A percentile compares a stretch with the other conserved stretches of the same genome.
phyloP scores from a whole-genome alignment of 1,284 basidiomycete genomes.

The Phaffia rhodozyma region DNA sequence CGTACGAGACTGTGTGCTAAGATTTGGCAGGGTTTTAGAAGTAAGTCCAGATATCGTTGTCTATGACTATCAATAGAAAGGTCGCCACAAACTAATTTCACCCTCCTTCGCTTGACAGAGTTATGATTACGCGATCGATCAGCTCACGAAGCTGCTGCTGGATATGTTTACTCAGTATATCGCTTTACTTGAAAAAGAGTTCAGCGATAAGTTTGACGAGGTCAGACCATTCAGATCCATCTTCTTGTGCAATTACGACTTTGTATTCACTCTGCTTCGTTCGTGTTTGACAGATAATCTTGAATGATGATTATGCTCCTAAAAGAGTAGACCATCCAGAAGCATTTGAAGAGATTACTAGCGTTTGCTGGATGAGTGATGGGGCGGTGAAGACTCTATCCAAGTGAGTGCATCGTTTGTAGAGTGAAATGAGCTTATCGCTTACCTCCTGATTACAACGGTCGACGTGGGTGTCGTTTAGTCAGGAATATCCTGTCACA shows the following conservation, averaged over 20 bases:
- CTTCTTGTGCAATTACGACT: not conserved
- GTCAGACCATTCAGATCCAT: slow-evolving; percentile 36
- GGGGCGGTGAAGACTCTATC: slow-evolving; percentile 52
- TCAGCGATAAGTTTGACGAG: slow-evolving; percentile 65
- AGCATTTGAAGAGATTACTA: slow-evolving; percentile 65
- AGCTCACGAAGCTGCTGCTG: slow-evolving; percentile 73
- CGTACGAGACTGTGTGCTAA: slow-evolving; percentile 72
- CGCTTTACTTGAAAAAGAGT: slow-evolving; percentile 68
- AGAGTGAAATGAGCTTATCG: not conserved
- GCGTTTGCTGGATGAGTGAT: slow-evolving; percentile 71
- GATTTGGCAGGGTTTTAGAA: slow-evolving; percentile 88
- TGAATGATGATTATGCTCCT: slow-evolving; percentile 79
- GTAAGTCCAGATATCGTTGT: slow-evolving; percentile 38
- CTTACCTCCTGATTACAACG: not conserved
- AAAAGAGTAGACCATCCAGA: slow-evolving; percentile 67
- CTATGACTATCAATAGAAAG: not conserved
- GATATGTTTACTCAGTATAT: slow-evolving; percentile 86
- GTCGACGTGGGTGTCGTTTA: slow-evolving; percentile 31
- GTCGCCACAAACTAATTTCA: not conserved
- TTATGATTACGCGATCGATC: slow-evolving; percentile 70
- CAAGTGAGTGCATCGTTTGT: slow-evolving; percentile 40
- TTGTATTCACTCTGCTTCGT: not conserved
- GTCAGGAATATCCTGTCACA: slow-evolving; percentile 56
- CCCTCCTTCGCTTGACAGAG: slow-evolving; percentile 42
- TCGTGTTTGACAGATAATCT: slow-evolving; percentile 51